phyloP scores from a whole-genome alignment of 352 stramenopile species.

The Globisporangium heterothallicum region DNA sequence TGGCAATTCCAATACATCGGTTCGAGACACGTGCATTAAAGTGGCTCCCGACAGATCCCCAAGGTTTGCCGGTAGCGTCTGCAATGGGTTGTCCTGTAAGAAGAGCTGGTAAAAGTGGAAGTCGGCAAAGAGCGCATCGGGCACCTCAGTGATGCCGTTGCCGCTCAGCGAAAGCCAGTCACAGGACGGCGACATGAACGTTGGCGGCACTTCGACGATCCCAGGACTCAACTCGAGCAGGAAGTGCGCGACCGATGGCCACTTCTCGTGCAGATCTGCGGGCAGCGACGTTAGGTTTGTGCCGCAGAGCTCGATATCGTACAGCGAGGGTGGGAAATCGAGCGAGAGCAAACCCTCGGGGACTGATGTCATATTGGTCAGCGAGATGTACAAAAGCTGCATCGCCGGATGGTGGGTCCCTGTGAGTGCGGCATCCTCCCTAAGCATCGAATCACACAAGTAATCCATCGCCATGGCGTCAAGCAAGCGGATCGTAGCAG shows the following conservation, averaged over 20 bases:
- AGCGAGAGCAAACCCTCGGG: constrained; percentile 26
- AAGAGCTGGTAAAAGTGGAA: constrained; percentile 5
- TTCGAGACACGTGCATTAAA: neutral
- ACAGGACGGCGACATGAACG: constrained; percentile 3
- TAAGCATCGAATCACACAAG: too few relatives aligned
- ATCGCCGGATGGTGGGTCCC: constrained; percentile 21
- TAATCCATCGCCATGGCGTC: too few relatives aligned
- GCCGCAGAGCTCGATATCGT: constrained; percentile 34
- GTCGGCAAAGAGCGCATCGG: constrained; percentile 1
- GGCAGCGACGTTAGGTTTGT: constrained; percentile 32
- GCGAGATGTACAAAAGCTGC: constrained; percentile 23
- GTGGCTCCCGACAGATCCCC: constrained; percentile 4
- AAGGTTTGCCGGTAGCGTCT: neutral
- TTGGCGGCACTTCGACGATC: constrained; percentile 13
- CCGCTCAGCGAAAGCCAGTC: constrained; percentile 8
- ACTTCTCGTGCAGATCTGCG: constrained; percentile 26
- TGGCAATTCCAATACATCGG: neutral
- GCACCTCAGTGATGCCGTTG: constrained; percentile 2
- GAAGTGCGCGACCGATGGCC: constrained; percentile 1
- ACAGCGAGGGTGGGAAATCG: constrained; percentile 24
- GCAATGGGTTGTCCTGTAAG: constrained; percentile 5
- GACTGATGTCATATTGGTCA: constrained; percentile 30
- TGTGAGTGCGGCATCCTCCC: constrained; percentile 26
- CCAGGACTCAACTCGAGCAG: constrained; percentile 24
- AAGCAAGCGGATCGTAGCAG: too few relatives aligned